Percentiles rank a stretch among this genome's conserved stretches.
Conservation (phyloP, 352 stramenopile species). For the Globisporangium apiculatum region DNA sequence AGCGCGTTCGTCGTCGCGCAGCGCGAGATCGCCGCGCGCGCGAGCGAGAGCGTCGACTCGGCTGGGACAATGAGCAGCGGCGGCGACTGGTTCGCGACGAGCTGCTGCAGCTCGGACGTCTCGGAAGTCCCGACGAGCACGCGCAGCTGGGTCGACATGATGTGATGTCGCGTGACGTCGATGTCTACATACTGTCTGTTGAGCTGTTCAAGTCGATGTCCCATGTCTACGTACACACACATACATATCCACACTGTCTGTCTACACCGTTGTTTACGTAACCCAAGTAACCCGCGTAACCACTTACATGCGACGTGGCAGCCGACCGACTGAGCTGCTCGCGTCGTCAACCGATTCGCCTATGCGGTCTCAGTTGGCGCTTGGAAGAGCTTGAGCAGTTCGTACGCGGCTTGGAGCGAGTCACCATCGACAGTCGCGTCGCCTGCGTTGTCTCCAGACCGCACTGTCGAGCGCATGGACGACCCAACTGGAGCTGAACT, state of each 20-base stretch:
- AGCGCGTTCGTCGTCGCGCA: conserved; percentile 16
- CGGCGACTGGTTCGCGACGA: background rate
- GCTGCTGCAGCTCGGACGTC: background rate
- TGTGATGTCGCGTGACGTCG: background rate
- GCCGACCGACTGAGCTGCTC: too few relatives aligned
- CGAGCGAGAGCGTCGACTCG: background rate
- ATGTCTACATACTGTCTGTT: too few relatives aligned
- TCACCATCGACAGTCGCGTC: conserved; percentile 43
- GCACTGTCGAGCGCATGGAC: too few relatives aligned
- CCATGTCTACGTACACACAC: too few relatives aligned
- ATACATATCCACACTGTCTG: too few relatives aligned
- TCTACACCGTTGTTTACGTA: too few relatives aligned
- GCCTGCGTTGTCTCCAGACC: background rate
- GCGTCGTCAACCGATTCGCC: too few relatives aligned
- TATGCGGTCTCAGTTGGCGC: background rate
- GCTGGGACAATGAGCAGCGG: conserved; percentile 1
- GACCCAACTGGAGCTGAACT: too few relatives aligned
- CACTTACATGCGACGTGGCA: too few relatives aligned
- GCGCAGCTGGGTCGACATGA: background rate
- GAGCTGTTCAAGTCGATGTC: too few relatives aligned
- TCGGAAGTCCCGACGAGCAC: background rate
- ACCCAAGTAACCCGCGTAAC: too few relatives aligned
- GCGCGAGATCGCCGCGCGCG: conserved; percentile 12
- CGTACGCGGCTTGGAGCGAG: conserved; percentile 62
- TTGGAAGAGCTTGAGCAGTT: conserved; percentile 49